Conservation (phyloP, 2,329 filamentous ascomycete genomes). For the Cephalotrichum gorgonifer region DNA sequence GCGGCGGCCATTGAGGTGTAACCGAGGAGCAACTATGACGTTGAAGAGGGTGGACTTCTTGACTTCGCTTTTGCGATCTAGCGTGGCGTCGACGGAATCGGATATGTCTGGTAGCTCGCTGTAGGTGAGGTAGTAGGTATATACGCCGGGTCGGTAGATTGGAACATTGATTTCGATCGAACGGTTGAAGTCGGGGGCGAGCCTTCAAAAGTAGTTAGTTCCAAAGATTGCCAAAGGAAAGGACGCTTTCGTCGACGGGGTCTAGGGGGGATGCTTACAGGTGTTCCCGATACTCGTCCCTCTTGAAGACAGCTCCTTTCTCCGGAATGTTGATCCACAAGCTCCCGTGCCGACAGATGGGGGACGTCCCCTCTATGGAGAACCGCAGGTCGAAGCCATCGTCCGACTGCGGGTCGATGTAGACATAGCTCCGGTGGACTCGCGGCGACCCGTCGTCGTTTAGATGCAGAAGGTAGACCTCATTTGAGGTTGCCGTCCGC, state of each 20-base stretch:
- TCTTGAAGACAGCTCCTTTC: conserved; percentile 62
- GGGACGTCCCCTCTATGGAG: conserved; percentile 87
- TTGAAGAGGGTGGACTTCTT: conserved; percentile 74
- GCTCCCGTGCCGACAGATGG: conserved; percentile 87
- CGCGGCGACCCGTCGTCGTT: conserved; percentile 90
- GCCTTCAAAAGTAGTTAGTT: conserved; percentile 34
- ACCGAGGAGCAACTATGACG: conserved; percentile 80
- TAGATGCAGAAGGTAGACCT: conserved; percentile 81
- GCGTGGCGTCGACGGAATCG: conserved; percentile 29
- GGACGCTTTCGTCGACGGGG: not conserved
- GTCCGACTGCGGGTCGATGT: conserved; percentile 64
- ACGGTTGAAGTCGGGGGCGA: conserved; percentile 86
- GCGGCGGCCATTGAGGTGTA: conserved; percentile 62
- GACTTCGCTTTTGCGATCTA: conserved; percentile 5
- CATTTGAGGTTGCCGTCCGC: conserved; percentile 51
- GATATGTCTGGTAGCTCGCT: conserved; percentile 74
- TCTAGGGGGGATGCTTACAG: conserved; percentile 49
- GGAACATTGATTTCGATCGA: conserved; percentile 84
- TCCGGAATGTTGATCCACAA: conserved; percentile 94
- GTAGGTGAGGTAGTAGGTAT: conserved; percentile 90
- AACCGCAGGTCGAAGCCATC: conserved; percentile 78
- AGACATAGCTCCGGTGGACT: conserved; percentile 82
- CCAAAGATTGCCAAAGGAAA: not conserved
- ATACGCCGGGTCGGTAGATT: conserved; percentile 73
- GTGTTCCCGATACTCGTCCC: conserved; percentile 75